A percentile compares a stretch with the other conserved stretches of the same genome.
phyloP scores from a whole-genome alignment of 495 filamentous ascomycete species.

The Podospora pseudoanserina region DNA sequence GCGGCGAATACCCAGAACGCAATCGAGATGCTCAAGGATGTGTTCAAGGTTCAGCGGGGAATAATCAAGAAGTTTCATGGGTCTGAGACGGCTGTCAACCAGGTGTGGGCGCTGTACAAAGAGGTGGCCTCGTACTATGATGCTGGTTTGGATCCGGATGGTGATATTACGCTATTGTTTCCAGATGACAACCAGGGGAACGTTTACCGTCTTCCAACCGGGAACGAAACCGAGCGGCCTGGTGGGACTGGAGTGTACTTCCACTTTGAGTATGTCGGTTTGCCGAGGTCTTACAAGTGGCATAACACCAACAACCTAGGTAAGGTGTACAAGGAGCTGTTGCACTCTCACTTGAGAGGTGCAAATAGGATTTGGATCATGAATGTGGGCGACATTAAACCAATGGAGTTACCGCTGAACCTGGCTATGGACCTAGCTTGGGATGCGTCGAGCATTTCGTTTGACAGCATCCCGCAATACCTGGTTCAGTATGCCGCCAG shows the following conservation, averaged over 20 bases:
- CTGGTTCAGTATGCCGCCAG: constrained; percentile 31
- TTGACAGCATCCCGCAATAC: constrained; percentile 36
- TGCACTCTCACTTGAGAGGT: constrained; percentile 49
- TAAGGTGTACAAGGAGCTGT: constrained; percentile 46
- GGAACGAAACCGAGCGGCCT: constrained; percentile 46
- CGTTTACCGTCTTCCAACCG: constrained; percentile 53
- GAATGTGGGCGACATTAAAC: constrained; percentile 64
- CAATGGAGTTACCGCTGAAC: constrained; percentile 39
- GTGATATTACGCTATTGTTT: constrained; percentile 62
- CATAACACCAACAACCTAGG: constrained; percentile 51
- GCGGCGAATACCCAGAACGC: constrained; percentile 41
- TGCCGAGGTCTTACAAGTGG: constrained; percentile 55
- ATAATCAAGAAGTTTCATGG: constrained; percentile 29
- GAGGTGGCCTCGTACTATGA: constrained; percentile 60
- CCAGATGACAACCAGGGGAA: constrained; percentile 65
- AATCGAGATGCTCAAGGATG: constrained; percentile 44
- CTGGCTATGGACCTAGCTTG: constrained; percentile 53
- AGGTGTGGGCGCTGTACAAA: constrained; percentile 62
- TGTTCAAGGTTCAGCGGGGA: constrained; percentile 28
- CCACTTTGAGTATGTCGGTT: constrained; percentile 60
- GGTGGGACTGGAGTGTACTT: constrained; percentile 63
- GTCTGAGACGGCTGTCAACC: constrained; percentile 38
- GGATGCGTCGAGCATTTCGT: constrained; percentile 42
- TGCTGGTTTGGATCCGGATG: constrained; percentile 54
- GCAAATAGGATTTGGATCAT: constrained; percentile 61